A percentile compares a stretch with the other conserved stretches of the same genome.
These are phyloP conservation scores for Dactylonectria macrodidyma DNA, from an alignment of 2,329 filamentous ascomycete species.

Conservation along the genomic window DNA sequence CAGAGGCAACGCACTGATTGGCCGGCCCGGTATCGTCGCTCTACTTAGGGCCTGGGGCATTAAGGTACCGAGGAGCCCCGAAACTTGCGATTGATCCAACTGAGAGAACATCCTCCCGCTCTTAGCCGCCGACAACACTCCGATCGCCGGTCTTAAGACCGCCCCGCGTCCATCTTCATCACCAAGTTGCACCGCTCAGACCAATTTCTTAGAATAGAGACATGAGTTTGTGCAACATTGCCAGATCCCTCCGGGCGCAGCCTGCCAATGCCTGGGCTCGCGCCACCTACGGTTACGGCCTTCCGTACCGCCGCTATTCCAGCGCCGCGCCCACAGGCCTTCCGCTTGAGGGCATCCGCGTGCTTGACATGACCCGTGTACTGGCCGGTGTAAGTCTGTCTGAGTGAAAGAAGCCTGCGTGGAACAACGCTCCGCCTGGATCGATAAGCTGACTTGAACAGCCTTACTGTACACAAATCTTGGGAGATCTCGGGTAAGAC, in stretches of 20 bases:
- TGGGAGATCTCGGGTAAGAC: slow-evolving; percentile 92
- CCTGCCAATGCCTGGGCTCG: slow-evolving; percentile 38
- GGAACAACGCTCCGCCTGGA: slow-evolving; percentile 8
- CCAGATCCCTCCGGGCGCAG: slow-evolving; percentile 38
- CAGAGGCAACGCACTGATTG: slow-evolving; percentile 19
- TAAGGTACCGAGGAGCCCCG: slow-evolving; percentile 23
- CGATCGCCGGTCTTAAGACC: slow-evolving; percentile 24
- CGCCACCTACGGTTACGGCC: slow-evolving; percentile 25
- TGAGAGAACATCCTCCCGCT: slow-evolving; percentile 11
- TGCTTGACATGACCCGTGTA: slow-evolving; percentile 97
- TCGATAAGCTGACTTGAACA: slow-evolving; percentile 56
- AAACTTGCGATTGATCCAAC: background rate
- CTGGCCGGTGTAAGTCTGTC: slow-evolving; percentile 83
- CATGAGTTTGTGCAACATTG: slow-evolving; percentile 40
- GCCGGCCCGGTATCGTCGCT: slow-evolving; percentile 2
- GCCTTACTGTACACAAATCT: slow-evolving; percentile 97
- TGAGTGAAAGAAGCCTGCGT: no score
- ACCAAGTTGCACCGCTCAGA: slow-evolving; percentile 6
- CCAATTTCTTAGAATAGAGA: slow-evolving; percentile 6
- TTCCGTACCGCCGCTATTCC: slow-evolving; percentile 48
- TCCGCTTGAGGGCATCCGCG: slow-evolving; percentile 87
- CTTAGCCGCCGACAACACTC: slow-evolving; percentile 28
- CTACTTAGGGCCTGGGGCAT: slow-evolving; percentile 1
- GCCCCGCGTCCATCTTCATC: slow-evolving; percentile 17
- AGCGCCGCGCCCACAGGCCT: slow-evolving; percentile 53